These are phyloP conservation scores for Glycine latifolia DNA, from an alignment of 306 rosid species.

Conservation along the genomic window DNA sequence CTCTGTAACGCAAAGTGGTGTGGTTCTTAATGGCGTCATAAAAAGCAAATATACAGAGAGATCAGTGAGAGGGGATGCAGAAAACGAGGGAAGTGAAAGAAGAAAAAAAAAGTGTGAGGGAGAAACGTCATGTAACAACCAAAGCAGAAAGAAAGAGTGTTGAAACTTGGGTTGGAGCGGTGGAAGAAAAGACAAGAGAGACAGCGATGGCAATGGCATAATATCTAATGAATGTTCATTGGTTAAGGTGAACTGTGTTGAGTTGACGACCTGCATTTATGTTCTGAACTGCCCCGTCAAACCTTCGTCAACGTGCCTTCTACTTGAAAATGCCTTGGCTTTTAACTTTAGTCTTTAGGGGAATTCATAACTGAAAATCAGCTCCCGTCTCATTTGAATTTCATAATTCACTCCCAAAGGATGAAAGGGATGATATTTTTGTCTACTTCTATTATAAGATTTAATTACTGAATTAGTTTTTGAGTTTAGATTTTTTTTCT, in stretches of 20 bases:
- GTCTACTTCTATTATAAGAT: too few relatives aligned
- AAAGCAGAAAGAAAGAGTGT: neutral
- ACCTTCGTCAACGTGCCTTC: neutral
- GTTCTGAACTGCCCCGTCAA: neutral
- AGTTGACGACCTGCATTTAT: slow-evolving; percentile 41
- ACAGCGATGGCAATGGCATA: neutral
- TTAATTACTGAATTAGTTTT: too few relatives aligned
- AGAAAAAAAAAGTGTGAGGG: neutral
- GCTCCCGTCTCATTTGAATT: too few relatives aligned
- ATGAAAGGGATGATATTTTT: too few relatives aligned
- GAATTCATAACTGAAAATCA: too few relatives aligned
- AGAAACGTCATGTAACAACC: neutral
- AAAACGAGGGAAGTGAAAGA: slow-evolving; percentile 18
- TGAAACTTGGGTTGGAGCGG: neutral
- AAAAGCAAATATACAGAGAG: neutral
- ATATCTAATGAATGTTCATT: slow-evolving; percentile 38
- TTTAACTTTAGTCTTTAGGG: too few relatives aligned
- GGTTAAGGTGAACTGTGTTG: slow-evolving; percentile 44
- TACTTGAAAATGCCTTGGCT: too few relatives aligned
- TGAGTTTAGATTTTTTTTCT: too few relatives aligned
- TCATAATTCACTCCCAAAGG: too few relatives aligned
- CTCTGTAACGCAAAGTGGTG: neutral
- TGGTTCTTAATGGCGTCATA: neutral
- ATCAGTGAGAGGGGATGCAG: neutral
- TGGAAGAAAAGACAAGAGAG: slow-evolving; percentile 14